Percentiles rank a stretch among this genome's conserved stretches.
Evolutionary conservation across 1,284 basidiomycete genomes (phyloP).

Genomic region (Ganoderma leucocontextum): DNA sequence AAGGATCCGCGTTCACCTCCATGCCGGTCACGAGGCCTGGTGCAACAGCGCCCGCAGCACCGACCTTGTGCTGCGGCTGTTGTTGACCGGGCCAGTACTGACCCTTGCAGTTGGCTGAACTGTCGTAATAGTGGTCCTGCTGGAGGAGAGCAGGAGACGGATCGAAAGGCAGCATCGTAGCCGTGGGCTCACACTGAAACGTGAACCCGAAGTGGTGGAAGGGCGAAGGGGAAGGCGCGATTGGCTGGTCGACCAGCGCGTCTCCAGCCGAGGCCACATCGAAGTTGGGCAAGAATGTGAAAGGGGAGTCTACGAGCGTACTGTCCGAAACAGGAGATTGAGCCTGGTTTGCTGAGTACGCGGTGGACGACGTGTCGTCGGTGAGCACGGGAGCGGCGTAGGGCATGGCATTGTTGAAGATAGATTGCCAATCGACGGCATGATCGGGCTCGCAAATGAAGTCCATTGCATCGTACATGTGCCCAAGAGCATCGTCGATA

Average conservation of each 20-base stretch:
- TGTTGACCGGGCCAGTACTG: constrained; percentile 5
- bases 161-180: not conserved
- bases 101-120: not conserved
- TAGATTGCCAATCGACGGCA: not conserved
- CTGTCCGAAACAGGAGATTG: not conserved
- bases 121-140: not conserved
- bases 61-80: constrained; percentile 9
- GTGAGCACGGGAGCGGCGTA: not conserved
- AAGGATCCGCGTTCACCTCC: not conserved
- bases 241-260: not conserved
- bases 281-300: not conserved
- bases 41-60: constrained; percentile 12
- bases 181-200: not conserved
- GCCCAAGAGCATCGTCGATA: not conserved
- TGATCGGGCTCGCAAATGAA: not conserved
- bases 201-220: not conserved
- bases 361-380: not conserved
- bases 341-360: not conserved
- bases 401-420: not conserved
- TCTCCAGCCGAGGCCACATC: not conserved
- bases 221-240: too few relatives aligned
- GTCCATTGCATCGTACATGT: not conserved
- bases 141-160: not conserved
- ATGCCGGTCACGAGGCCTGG: not conserved
- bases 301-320: not conserved